Base-by-base conservation (phyloP, 305 asterid species). In the Salvia sclarea region DNA sequence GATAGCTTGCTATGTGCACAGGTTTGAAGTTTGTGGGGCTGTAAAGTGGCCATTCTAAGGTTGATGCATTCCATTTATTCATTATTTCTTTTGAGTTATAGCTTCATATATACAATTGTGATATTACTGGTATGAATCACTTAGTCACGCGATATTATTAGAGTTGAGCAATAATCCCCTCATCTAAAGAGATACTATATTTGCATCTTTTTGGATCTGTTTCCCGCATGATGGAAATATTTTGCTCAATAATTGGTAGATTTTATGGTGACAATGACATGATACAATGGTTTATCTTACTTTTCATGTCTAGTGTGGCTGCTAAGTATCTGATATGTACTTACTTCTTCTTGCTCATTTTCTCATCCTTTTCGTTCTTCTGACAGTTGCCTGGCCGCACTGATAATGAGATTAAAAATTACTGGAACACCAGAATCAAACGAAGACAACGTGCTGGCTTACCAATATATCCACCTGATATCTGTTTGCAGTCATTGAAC, bases 311-410 rank as follows among this genome's bases (percentile, higher is more conserved):
- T 37, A 31, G 44, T 20, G 56, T 57, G 16, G 62, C 25, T 57
- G 14, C 48, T 55, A 9, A 22, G 33, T 48, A 31, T 40, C 25
- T 59, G 16, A 14, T 54, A 3, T 35, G 45, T 37, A 16, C 62
- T 48, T 56, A 56, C 49, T 45, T 38, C 8, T 30, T 48, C 54
- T 64, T 40, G 47, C 33, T 55, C 64, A 25, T 63, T 37, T 31
- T 54, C 55, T 62, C 57, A 10, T 71, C 21, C 49, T 21, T 58
- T 38, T 41, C 49, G 20, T 68, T 73, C 77, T 70, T 79, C 62
- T 84, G 75, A 47, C 80, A 87, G 95, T 77, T 87, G 82, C 91
- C 95, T 60, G 89, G 95, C 40, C 89, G 95, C 62, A 85, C 95
- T 14, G 95, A 87, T 80, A 87, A 87, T 49, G 95, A 87, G 80